Evolutionary conservation across 768 basidiomycete species (phyloP).

Genomic region (Crassisporium funariophilum): DNA sequence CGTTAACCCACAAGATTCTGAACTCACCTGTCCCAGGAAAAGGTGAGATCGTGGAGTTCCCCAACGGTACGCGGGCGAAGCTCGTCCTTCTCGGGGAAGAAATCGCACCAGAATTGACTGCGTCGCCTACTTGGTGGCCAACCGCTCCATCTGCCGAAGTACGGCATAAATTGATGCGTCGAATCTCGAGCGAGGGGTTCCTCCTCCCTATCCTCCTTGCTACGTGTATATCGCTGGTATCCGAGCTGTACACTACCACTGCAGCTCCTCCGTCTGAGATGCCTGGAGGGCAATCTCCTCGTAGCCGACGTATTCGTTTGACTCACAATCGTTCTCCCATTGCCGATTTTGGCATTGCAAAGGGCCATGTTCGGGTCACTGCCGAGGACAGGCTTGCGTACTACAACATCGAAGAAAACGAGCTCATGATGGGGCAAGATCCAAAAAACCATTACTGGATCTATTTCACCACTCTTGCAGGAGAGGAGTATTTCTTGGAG

Average conservation of each 20-base stretch:
- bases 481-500: slow-evolving; percentile 44
- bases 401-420: slow-evolving; percentile 23
- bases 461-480: slow-evolving; percentile 46
- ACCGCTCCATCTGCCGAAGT: slow-evolving; percentile 23
- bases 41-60: slow-evolving; percentile 17
- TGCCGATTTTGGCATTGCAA: slow-evolving; percentile 46
- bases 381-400: slow-evolving; percentile 39
- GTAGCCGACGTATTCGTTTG: slow-evolving; percentile 34
- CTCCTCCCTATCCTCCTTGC: slow-evolving; percentile 34
- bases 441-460: slow-evolving; percentile 52
- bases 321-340: slow-evolving; percentile 41
- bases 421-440: slow-evolving; percentile 37
- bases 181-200: slow-evolving; percentile 35
- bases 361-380: slow-evolving; percentile 35
- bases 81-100: slow-evolving; percentile 32
- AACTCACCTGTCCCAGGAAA: slow-evolving; percentile 26
- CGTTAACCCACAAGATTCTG: slow-evolving; percentile 29
- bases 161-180: slow-evolving; percentile 28
- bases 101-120: slow-evolving; percentile 1
- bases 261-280: slow-evolving; percentile 4
- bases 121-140: slow-evolving; percentile 35
- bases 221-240: slow-evolving; percentile 34
- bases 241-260: slow-evolving; percentile 42
- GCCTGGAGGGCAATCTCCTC: slow-evolving; percentile 7
- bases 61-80: slow-evolving; percentile 27